A percentile compares a stretch with the other conserved stretches of the same genome.
phyloP scores from a whole-genome alignment of 202 grass and related monocot species.

The Cymbopogon flexuosus region DNA sequence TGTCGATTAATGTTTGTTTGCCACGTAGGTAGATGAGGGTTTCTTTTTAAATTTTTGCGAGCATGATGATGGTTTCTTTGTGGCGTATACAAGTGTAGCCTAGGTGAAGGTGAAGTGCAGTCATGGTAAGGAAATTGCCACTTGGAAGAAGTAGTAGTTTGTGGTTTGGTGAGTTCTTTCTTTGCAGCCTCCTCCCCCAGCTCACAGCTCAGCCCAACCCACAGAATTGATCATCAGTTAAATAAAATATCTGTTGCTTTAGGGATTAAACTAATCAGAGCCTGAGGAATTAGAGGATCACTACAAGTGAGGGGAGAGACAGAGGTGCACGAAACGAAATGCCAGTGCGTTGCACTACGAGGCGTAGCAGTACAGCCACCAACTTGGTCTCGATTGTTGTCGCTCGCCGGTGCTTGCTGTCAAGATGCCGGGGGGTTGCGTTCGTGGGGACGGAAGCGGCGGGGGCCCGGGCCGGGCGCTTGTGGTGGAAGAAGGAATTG shows the following conservation, averaged over 20 bases:
- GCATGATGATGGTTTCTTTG: constrained; percentile 4
- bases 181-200: neutral
- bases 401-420: constrained; percentile 22
- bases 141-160: constrained; percentile 5
- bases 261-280: neutral
- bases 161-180: constrained; percentile 15
- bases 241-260: neutral
- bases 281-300: neutral
- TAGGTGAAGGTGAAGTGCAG: neutral
- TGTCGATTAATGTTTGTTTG: constrained; percentile 38
- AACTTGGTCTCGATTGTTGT: constrained; percentile 7
- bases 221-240: constrained; percentile 6
- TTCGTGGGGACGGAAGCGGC: constrained; percentile 24
- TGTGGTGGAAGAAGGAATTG: constrained; percentile 25
- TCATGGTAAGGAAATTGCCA: constrained; percentile 14
- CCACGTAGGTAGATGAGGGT: constrained; percentile 31
- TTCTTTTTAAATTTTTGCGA: neutral
- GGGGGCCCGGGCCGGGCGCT: neutral
- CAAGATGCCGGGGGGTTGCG: constrained; percentile 25
- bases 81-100: constrained; percentile 13
- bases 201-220: neutral
- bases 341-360: constrained; percentile 2
- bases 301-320: neutral
- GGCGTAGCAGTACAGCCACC: neutral
- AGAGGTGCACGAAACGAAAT: constrained; percentile 36